These are phyloP conservation scores for Xylariaceae sp. DNA, from an alignment of 2,329 filamentous ascomycete species.

Conservation along the genomic window DNA sequence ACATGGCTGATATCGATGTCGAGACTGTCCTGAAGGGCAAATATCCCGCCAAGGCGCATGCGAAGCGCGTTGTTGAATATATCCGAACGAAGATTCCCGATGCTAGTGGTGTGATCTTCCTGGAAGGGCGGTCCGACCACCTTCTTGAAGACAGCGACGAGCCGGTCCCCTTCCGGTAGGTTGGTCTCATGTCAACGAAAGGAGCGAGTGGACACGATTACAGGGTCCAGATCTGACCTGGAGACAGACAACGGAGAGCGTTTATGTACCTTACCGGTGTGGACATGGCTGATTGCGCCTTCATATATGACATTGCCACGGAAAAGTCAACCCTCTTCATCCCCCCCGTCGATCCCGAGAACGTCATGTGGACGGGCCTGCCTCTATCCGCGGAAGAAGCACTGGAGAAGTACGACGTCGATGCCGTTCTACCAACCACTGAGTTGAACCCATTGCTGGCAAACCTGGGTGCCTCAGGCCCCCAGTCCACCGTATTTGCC, in stretches of 20 bases:
- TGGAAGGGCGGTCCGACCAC: conserved; percentile 77
- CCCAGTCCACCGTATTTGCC: conserved; percentile 58
- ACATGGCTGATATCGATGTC: conserved; percentile 36
- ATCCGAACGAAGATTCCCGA: conserved; percentile 63
- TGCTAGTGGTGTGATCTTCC: conserved; percentile 70
- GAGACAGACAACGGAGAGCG: conserved; percentile 72
- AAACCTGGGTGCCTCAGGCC: conserved; percentile 38
- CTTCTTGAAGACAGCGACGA: conserved; percentile 88
- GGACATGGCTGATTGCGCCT: conserved; percentile 68
- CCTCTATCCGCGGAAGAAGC: conserved; percentile 75
- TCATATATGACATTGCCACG: conserved; percentile 72
- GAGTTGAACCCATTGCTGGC: conserved; percentile 72
- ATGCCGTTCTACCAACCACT: conserved; percentile 65
- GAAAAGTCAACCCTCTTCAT: conserved; percentile 81
- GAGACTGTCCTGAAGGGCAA: conserved; percentile 54
- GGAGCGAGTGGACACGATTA: too few species aligned
- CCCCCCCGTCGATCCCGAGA: conserved; percentile 79
- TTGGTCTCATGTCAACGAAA: too few species aligned
- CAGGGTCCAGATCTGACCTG: not conserved
- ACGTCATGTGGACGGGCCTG: conserved; percentile 89
- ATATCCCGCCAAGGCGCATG: conserved; percentile 83
- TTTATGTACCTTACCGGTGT: conserved; percentile 96
- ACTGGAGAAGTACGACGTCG: conserved; percentile 70
- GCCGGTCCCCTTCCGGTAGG: conserved; percentile 74
- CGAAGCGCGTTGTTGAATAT: conserved; percentile 73